Base-by-base conservation (phyloP, 208 protist genomes). In the Trypanosoma boissoni region DNA sequence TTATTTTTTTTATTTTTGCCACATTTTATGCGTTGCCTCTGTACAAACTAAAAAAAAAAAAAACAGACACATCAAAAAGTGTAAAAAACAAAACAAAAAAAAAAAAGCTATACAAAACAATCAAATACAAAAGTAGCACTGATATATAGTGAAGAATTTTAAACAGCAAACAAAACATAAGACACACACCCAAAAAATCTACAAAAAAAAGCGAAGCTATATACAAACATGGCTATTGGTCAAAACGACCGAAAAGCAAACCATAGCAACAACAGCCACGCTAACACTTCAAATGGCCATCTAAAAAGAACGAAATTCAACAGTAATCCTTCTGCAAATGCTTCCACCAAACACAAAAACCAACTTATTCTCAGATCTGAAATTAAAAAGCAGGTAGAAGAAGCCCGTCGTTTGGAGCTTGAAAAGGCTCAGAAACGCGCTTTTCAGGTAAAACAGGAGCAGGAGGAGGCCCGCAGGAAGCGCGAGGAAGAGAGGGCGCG, bases 401-500 rank as follows among this genome's bases (percentile, higher is more conserved):
- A 48, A 3, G 29, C 58, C 20, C 45, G 45, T n/a, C 32, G 18
- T 23, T 29, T 27, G 3, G 56, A 61, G 2, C 24, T n/a, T 3
- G 23, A 42, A 20, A 43, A 28, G n/a, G 48, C 21, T 29, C 29
- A 36, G 56, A 23, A 14, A 5, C 5, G 44, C 10, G 12, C 51
- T 10, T 12, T 48, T 34, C 21, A 48, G 27, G 26, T 12, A 29
- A 43, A 51, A 23, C 3, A 46, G 10, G 41, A 52, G 12, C 48
- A 66, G 16, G 49, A 66, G 29, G 39, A 23, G 24, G 45, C 50
- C 0, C 51, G 50, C 42, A 70, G 54, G 54, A 59, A 59, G 2
- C 69, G 62, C 28, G 71, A 72, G 0, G 3, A 27, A 21, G 54
- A 80, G 53, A 72, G 58, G 8, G 72, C 81, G 53, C 63, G 63